Evolutionary conservation across 2,329 filamentous ascomycete genomes (phyloP), one percentile per base, ranked within the genome.

Genomic region (Lecanicillium sp.): DNA sequence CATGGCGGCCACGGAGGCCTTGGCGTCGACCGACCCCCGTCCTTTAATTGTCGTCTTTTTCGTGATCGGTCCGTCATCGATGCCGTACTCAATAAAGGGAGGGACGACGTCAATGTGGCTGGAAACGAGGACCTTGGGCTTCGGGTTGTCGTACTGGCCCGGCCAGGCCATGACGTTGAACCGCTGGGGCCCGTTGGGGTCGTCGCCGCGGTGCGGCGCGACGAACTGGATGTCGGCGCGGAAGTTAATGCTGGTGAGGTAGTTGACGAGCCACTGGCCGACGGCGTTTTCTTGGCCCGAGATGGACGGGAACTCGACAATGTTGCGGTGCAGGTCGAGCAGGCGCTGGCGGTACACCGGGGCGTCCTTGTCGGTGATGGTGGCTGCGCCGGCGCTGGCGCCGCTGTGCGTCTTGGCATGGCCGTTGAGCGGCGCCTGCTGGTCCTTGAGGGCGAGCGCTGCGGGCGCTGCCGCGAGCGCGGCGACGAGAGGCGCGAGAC

Each of bases 81-180:
- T 74, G 35, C 72, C 71, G 63, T 89, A 89, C 0, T 83, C 83
- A 51, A 87, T 84, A 62, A 79, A 81, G 0, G 86, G 86, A 1
- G 86, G 84, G 0, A 87, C 84, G 2, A 78, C 78, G 58, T 96
- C 90, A 58, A 95, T 91, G 63, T 95, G 90, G 49, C 84, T 90
- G 1, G 83, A 83, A 2, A 90, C 66, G n/a, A 89, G 69, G 10
- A 87, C 70, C 27, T 74, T 75, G 2, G 82, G 77, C 9, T 74
- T 67, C 30, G 74, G 70, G 14, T 67, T 64, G 39, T 66, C 62
- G 20, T 68, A 67, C 2, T 56, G 56, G 51, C 78, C 65, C 1
- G 67, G 70, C 73, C 73, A 89, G 2, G 90, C 90, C 33, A 90
- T 71, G 41, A 95, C 73, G 59, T 95, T 95, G 71, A 84, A 90